Conservation (phyloP, 2,329 filamentous ascomycete genomes). For the Fusarium sp. region DNA sequence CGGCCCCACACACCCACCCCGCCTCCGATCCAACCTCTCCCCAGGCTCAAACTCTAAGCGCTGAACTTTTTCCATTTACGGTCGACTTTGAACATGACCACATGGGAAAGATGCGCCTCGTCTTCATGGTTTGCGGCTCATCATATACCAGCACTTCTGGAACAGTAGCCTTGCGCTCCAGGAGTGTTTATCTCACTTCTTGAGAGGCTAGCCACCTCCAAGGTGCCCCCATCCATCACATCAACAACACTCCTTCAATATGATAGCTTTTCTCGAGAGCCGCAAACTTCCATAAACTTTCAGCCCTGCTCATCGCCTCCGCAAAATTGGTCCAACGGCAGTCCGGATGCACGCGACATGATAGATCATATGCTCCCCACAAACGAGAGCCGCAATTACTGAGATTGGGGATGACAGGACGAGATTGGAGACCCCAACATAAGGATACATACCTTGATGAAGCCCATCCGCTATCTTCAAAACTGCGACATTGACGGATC, state of each 20-base stretch:
- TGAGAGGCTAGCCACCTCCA: background rate
- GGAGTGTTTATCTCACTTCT: background rate
- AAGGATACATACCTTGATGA: slow-evolving; percentile 2
- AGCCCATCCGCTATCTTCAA: slow-evolving; percentile 2
- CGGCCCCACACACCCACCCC: slow-evolving; percentile 24
- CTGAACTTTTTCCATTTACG: background rate
- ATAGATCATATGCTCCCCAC: slow-evolving; percentile 23
- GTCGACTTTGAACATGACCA: background rate
- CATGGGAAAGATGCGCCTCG: background rate
- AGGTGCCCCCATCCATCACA: background rate
- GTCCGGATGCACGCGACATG: slow-evolving; percentile 12
- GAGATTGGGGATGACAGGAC: slow-evolving; percentile 23
- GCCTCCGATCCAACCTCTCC: slow-evolving; percentile 5
- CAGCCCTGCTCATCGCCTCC: slow-evolving; percentile 6
- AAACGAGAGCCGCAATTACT: slow-evolving; percentile 36
- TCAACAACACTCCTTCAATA: background rate
- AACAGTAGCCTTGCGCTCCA: background rate
- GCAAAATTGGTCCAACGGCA: background rate
- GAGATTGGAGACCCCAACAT: background rate
- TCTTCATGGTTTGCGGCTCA: background rate
- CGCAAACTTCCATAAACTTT: slow-evolving; percentile 1
- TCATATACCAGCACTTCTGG: background rate
- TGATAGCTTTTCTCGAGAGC: slow-evolving; percentile 6
- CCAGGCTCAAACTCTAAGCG: slow-evolving; percentile 12
- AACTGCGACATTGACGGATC: slow-evolving; percentile 24